Evolutionary conservation across 345 rosid species (phyloP), one percentile per base, ranked within the genome.

Genomic region (Litchi chinensis): DNA sequence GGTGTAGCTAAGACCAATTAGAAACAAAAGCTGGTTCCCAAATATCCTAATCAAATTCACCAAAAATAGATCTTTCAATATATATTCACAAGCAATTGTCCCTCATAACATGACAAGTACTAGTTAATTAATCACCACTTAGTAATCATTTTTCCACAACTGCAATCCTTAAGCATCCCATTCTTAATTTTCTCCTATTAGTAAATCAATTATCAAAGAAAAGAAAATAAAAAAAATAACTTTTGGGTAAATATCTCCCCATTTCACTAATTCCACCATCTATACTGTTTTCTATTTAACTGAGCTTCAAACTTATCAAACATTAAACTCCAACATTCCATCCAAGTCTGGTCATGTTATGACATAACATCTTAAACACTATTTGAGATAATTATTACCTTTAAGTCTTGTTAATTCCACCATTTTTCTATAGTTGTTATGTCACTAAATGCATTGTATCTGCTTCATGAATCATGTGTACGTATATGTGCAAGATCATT

Each of bases 1-100:
- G n/a, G n/a, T n/a, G n/a, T n/a, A n/a, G n/a, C n/a, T n/a, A n/a
- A n/a, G n/a, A n/a, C n/a, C n/a, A n/a, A n/a, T 74, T 73, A 96
- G 97, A 91, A 96, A 96, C 65, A 96, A 77, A 75, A 96, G 91
- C 86, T 96, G 99, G 88, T 96, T 96, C 76, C 98, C 99, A 82
- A 96, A 96, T 77, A 96, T 90, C 93, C 99, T 96, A 85, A 82
- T 65, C 68, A 74, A 80, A 70, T 79, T 32, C 43, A 41, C 50
- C 52, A 67, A 50, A 74, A 41, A 70, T 43, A 73, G 74, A 76
- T 63, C 71, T 8, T 32, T 65, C 32, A 62, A 15, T 37, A 21
- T 48, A 59, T 80, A 10, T 10, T 16, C 7, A 76, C 56, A 8
- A 39, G 62, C 59, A n/a, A n/a, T n/a, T n/a, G n/a, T n/a, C n/a